Evolutionary conservation across 2,329 filamentous ascomycete genomes (phyloP).

Genomic region (Trichoderma koningiopsis): DNA sequence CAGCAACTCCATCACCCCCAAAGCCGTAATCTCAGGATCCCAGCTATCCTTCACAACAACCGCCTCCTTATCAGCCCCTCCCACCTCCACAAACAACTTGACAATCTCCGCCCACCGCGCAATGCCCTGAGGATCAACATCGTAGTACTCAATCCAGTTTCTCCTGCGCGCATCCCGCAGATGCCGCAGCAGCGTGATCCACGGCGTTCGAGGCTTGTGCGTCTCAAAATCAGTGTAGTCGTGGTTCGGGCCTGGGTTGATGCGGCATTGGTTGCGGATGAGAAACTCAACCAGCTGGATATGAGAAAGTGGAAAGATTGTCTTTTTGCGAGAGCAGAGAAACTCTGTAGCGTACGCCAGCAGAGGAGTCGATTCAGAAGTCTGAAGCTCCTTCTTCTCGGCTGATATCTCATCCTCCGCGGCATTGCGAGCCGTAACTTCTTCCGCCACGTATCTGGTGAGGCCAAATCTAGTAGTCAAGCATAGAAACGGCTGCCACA

Average conservation of each 20-base stretch:
- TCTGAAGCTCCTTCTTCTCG: neutral
- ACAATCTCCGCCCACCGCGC: slow-evolving; percentile 37
- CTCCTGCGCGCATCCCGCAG: slow-evolving; percentile 37
- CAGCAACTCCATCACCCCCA: slow-evolving; percentile 35
- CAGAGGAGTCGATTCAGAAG: slow-evolving; percentile 34
- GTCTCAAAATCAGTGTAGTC: slow-evolving; percentile 33
- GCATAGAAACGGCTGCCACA: slow-evolving; percentile 38
- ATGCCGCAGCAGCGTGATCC: slow-evolving; percentile 37
- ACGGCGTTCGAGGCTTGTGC: slow-evolving; percentile 32
- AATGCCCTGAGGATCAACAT: slow-evolving; percentile 34
- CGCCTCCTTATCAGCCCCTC: slow-evolving; percentile 34
- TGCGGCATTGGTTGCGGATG: slow-evolving; percentile 27
- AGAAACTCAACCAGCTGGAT: slow-evolving; percentile 35
- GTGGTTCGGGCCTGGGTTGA: slow-evolving; percentile 31
- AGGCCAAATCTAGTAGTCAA: slow-evolving; percentile 41
- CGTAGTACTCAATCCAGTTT: slow-evolving; percentile 38
- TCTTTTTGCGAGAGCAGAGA: slow-evolving; percentile 39
- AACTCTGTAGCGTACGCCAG: slow-evolving; percentile 40
- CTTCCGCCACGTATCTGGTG: slow-evolving; percentile 33
- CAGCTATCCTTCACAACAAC: slow-evolving; percentile 35
- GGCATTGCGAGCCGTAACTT: slow-evolving; percentile 27
- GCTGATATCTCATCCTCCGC: neutral
- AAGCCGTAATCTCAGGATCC: slow-evolving; percentile 36
- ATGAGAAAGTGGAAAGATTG: slow-evolving; percentile 40
- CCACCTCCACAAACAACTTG: slow-evolving; percentile 33